phyloP scores from a whole-genome alignment of 202 grass and related monocot species.

The Schoenoplectus tabernaemontani region DNA sequence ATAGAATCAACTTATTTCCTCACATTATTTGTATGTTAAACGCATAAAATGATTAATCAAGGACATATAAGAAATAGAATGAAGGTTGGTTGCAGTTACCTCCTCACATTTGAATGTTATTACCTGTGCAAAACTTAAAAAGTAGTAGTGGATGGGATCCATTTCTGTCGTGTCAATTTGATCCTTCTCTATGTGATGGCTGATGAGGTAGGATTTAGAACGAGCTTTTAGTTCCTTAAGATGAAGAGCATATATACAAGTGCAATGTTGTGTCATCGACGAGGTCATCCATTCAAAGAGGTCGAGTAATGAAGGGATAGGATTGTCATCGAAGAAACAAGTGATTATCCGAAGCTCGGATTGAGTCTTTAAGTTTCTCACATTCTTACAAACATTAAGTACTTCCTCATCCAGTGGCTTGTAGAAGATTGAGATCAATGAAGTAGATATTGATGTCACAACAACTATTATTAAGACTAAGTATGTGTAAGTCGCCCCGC shows the following conservation, averaged over 20 bases:
- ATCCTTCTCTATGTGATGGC: background rate
- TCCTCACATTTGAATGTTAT: background rate
- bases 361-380: background rate
- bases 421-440: constrained; percentile 3
- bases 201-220: background rate
- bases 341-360: constrained; percentile 1
- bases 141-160: constrained; percentile 1
- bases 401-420: background rate
- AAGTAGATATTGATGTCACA: background rate
- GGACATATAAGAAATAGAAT: background rate
- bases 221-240: background rate
- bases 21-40: background rate
- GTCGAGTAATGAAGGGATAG: background rate
- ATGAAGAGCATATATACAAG: background rate
- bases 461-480: background rate
- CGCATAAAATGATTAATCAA: no score
- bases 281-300: background rate
- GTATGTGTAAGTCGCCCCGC: background rate
- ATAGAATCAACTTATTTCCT: background rate
- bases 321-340: constrained; percentile 7
- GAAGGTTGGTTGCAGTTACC: no score
- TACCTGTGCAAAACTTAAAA: background rate
- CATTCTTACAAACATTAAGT: background rate
- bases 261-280: background rate
- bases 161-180: background rate